These are phyloP conservation scores for Hypholoma fasciculare DNA, from an alignment of 768 basidiomycete genomes.

Conservation along the genomic window DNA sequence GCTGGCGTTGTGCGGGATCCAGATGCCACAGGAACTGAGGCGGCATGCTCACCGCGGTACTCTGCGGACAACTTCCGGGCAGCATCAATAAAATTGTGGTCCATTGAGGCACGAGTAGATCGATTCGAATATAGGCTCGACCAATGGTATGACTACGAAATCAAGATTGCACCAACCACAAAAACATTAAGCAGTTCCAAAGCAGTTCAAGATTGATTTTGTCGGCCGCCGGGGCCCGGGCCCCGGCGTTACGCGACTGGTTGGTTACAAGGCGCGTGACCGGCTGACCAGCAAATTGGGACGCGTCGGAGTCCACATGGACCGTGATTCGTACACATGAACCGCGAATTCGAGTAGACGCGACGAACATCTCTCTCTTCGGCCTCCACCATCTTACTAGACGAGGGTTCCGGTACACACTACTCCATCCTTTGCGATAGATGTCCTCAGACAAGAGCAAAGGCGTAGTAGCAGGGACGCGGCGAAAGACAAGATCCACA, in stretches of 20 bases:
- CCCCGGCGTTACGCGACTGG: background rate
- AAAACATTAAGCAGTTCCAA: too few relatives aligned
- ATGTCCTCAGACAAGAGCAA: conserved; percentile 1
- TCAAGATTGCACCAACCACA: too few relatives aligned
- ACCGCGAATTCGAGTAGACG: background rate
- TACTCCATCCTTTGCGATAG: background rate
- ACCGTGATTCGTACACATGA: background rate
- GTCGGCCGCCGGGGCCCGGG: too few relatives aligned
- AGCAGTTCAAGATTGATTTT: too few relatives aligned
- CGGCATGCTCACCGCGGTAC: conserved; percentile 36
- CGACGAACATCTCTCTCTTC: background rate
- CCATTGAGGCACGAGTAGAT: conserved; percentile 4
- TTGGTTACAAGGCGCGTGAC: conserved; percentile 11
- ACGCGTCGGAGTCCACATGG: conserved; percentile 9
- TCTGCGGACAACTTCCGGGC: conserved; percentile 33
- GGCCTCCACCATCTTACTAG: background rate
- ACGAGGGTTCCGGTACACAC: background rate
- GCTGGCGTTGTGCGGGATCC: conserved; percentile 4
- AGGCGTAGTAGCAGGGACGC: background rate
- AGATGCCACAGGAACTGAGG: background rate
- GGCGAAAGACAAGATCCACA: background rate
- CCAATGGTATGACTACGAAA: background rate
- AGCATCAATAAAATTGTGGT: conserved; percentile 7
- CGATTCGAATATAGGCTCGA: background rate
- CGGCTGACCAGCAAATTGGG: conserved; percentile 14